These are phyloP conservation scores for Hymenoscyphus occultus DNA, from an alignment of 2,329 filamentous ascomycete genomes.

Conservation along the genomic window DNA sequence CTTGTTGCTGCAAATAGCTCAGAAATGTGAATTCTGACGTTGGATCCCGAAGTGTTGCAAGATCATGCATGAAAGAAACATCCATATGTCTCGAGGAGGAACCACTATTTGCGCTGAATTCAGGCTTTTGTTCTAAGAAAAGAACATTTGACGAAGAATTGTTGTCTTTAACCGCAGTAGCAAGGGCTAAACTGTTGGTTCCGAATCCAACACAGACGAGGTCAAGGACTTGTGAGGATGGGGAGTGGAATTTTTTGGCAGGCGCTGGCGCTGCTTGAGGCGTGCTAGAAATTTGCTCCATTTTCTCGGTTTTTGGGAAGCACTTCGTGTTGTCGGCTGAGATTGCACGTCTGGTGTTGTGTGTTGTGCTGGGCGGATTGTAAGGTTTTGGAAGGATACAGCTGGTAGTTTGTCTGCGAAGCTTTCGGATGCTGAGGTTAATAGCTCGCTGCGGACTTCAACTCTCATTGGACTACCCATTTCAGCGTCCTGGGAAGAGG, in stretches of 20 bases:
- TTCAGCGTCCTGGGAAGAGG: not conserved
- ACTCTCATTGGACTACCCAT: not conserved
- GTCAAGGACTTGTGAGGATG: constrained; percentile 39
- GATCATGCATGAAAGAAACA: constrained; percentile 68
- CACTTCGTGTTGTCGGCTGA: not conserved
- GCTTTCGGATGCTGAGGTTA: not conserved
- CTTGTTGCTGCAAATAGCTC: constrained; percentile 64
- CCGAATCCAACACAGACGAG: constrained; percentile 66
- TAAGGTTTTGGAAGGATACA: not conserved
- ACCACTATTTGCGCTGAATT: constrained; percentile 41
- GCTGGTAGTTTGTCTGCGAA: not conserved
- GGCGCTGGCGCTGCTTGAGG: constrained; percentile 3
- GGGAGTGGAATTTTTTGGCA: not conserved
- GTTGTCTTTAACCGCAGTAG: constrained; percentile 59
- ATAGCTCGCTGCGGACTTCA: not conserved
- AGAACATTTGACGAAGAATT: constrained; percentile 51
- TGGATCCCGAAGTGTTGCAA: constrained; percentile 63
- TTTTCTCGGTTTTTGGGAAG: not conserved
- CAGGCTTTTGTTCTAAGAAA: constrained; percentile 60
- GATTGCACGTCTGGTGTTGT: not conserved
- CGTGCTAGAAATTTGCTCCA: constrained; percentile 7
- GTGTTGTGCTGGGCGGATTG: not conserved
- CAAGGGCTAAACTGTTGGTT: constrained; percentile 65
- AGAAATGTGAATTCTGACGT: constrained; percentile 66
- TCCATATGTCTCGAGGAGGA: constrained; percentile 60